phyloP scores from a whole-genome alignment of 192 early-diverging fungal genomes.

The Paraglomus occultum region DNA sequence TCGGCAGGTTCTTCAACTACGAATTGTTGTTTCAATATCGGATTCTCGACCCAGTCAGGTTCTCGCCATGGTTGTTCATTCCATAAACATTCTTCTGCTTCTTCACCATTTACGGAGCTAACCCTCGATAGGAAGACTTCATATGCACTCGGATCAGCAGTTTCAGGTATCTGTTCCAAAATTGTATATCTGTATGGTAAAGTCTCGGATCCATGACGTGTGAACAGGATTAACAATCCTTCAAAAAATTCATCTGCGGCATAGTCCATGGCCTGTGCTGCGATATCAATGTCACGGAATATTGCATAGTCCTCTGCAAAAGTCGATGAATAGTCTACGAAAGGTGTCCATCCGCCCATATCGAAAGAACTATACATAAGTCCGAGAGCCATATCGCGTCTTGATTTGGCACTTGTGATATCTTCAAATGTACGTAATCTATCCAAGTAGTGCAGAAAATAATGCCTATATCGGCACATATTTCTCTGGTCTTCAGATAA shows the following conservation, averaged over 20 bases:
- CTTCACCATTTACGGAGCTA: slow-evolving; percentile 14
- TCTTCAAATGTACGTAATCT: slow-evolving; percentile 60
- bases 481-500: slow-evolving; percentile 37
- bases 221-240: slow-evolving; percentile 61
- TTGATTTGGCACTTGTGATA: slow-evolving; percentile 38
- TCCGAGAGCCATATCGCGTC: background rate
- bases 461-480: slow-evolving; percentile 50
- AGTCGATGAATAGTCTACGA: slow-evolving; percentile 19
- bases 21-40: slow-evolving; percentile 38
- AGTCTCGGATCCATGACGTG: slow-evolving; percentile 55
- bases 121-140: slow-evolving; percentile 39
- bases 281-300: slow-evolving; percentile 66
- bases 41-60: slow-evolving; percentile 57
- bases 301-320: slow-evolving; percentile 49
- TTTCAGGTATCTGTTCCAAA: slow-evolving; percentile 58
- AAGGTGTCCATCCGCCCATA: slow-evolving; percentile 4
- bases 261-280: slow-evolving; percentile 52
- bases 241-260: slow-evolving; percentile 55
- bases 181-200: slow-evolving; percentile 62
- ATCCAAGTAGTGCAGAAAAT: slow-evolving; percentile 60
- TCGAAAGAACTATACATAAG: slow-evolving; percentile 1
- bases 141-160: slow-evolving; percentile 46
- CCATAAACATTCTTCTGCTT: slow-evolving; percentile 39
- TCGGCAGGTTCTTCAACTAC: slow-evolving; percentile 36
- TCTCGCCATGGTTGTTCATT: slow-evolving; percentile 56